Conservation (phyloP, 805 yeast genomes). For the Starmerella potacharoeniae region DNA sequence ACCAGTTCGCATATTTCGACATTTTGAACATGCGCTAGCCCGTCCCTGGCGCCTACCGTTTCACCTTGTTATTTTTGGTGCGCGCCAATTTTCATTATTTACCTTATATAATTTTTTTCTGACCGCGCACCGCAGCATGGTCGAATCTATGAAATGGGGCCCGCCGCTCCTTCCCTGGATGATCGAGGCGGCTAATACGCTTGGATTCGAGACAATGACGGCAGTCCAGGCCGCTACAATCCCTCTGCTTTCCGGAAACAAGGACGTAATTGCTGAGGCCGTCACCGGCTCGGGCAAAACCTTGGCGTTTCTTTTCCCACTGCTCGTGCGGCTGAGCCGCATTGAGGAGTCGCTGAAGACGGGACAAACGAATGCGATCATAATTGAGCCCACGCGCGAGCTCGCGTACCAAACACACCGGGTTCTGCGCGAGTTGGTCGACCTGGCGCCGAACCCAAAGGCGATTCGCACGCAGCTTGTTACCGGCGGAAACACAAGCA, state of each 20-base stretch:
- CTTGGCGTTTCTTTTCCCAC: constrained; percentile 74
- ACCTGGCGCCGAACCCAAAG: constrained; percentile 30
- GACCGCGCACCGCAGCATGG: not conserved
- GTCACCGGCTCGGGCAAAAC: constrained; percentile 99
- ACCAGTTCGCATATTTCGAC: constrained; percentile 35
- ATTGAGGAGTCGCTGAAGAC: constrained; percentile 27
- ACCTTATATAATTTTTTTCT: constrained; percentile 9
- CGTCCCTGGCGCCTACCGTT: not conserved
- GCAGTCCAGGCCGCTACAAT: constrained; percentile 95
- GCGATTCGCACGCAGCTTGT: constrained; percentile 28
- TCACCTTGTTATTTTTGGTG: not conserved
- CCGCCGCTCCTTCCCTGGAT: constrained; percentile 24
- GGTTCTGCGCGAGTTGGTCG: constrained; percentile 52
- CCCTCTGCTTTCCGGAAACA: constrained; percentile 70
- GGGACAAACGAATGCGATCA: constrained; percentile 61
- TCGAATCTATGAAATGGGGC: constrained; percentile 21
- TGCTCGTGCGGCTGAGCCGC: constrained; percentile 30
- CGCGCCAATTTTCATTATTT: not conserved
- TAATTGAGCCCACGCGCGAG: constrained; percentile 61
- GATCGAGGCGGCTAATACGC: constrained; percentile 52
- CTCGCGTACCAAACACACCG: constrained; percentile 43
- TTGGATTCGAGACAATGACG: constrained; percentile 77
- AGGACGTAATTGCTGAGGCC: constrained; percentile 94
- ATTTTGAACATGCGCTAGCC: constrained; percentile 6
- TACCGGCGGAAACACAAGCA: constrained; percentile 32